Evolutionary conservation across 2,329 filamentous ascomycete genomes (phyloP).

Genomic region (Botrytis porri): DNA sequence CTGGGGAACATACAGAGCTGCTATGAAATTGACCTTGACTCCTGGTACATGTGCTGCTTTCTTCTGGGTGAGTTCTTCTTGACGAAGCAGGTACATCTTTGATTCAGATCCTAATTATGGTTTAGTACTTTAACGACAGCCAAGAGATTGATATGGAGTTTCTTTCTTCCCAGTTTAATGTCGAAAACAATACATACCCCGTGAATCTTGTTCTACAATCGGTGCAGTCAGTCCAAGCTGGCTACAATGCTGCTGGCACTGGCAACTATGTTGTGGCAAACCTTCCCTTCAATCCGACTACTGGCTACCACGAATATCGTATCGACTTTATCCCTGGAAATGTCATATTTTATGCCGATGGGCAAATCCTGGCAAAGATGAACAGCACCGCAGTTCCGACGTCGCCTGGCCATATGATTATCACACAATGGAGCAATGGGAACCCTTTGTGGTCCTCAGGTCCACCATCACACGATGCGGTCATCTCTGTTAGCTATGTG

Average conservation of each 20-base stretch:
- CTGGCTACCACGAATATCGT: slow-evolving; percentile 71
- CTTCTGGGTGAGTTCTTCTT: slow-evolving; percentile 62
- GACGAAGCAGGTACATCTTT: neutral
- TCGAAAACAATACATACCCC: slow-evolving; percentile 49
- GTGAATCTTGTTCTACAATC: slow-evolving; percentile 77
- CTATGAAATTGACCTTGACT: slow-evolving; percentile 54
- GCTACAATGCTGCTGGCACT: slow-evolving; percentile 61
- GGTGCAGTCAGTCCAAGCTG: slow-evolving; percentile 52
- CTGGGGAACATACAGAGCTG: slow-evolving; percentile 67
- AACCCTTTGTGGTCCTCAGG: slow-evolving; percentile 69
- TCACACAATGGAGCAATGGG: slow-evolving; percentile 79
- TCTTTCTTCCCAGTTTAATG: slow-evolving; percentile 62
- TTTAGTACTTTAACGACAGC: slow-evolving; percentile 71
- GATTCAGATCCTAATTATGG: slow-evolving; percentile 9
- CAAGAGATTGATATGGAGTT: slow-evolving; percentile 83
- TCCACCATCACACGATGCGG: slow-evolving; percentile 61
- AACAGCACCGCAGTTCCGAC: slow-evolving; percentile 55
- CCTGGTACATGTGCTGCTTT: slow-evolving; percentile 67
- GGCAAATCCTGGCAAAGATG: slow-evolving; percentile 54
- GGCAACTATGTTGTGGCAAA: slow-evolving; percentile 55
- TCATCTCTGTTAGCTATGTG: slow-evolving; percentile 64
- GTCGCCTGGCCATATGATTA: slow-evolving; percentile 60
- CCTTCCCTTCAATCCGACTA: slow-evolving; percentile 64
- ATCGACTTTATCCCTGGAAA: slow-evolving; percentile 66
- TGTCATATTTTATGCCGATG: slow-evolving; percentile 70